phyloP scores from a whole-genome alignment of 331 rosid species.

The Quercus tomentella region DNA sequence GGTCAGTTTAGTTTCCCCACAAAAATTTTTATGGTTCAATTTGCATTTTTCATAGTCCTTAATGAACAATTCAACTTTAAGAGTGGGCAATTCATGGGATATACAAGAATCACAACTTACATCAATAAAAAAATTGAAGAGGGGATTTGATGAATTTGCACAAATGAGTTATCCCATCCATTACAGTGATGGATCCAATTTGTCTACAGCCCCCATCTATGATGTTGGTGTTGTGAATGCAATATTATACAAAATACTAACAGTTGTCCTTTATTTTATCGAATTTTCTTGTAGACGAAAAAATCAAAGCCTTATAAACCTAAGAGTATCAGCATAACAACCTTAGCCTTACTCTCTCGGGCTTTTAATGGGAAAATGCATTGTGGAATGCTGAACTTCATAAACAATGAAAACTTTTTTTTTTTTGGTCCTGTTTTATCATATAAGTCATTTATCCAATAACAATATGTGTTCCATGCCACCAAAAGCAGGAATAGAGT shows the following conservation, averaged over 20 bases:
- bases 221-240: background rate
- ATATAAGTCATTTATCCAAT: background rate
- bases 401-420: too few species aligned
- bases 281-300: too few species aligned
- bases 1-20: background rate
- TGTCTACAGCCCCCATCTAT: background rate
- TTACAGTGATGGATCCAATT: background rate
- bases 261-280: too few species aligned
- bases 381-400: background rate
- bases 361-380: background rate
- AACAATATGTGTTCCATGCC: background rate
- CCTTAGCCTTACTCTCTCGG: background rate
- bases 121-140: background rate
- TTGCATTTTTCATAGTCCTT: background rate
- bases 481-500: background rate
- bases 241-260: background rate
- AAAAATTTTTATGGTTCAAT: background rate
- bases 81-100: background rate
- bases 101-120: background rate
- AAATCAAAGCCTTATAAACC: background rate
- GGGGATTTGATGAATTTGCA: background rate
- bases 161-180: background rate
- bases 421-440: too few species aligned
- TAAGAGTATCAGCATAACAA: background rate
- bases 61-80: background rate